Base-by-base conservation (phyloP, 2,329 filamentous ascomycete genomes). In the Tolypocladium capitatum region DNA sequence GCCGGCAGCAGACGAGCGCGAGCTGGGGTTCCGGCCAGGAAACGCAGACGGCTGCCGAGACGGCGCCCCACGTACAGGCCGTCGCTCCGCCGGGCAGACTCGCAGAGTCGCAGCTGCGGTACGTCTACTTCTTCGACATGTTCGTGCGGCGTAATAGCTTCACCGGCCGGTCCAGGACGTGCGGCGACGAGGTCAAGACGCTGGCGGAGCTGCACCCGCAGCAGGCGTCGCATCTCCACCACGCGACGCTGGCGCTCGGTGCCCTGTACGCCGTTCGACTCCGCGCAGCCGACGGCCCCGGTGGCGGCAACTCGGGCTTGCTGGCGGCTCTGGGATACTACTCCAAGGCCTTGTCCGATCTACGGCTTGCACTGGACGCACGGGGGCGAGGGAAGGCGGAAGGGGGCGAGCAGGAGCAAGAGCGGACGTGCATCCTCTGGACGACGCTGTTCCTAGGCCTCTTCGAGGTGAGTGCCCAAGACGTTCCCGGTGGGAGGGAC, bases 371-470 rank as follows among this genome's bases (percentile, higher is more conserved):
- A 14, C 46, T 41, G 0, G 24, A 20, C 4, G 40, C 24, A 3
- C 24, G 14, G 35, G 27, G 2, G 27, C 27, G 27, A 27, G 27
- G 27, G 6, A 27, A 27, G 27, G 35, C 3, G 11, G 11, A 16
- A 8, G 18, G 4, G 24, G 24, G 24, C 20, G 13, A 13, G 21
- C 32, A 35, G 8, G 14, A 44, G 6, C 38, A 52, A 18, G 24
- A 48, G 36, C 33, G 35, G 7, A 42, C 45, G 1, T 43, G 52
- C 16, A 49, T 64, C 2, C 45, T 65, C 0, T 67, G 64, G 64
- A 58, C 64, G 0, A 66, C 64, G 0, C 52, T 65, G 3, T 42
- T 65, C 0, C 49, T 66, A 0, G 64, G 64, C 0, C 43, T 66
- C 1, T 66, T 65, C 9, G 64, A 67, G 53, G 64, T 66, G 6